Conservation (phyloP, 495 filamentous ascomycete genomes). For the Parathielavia appendiculata region DNA sequence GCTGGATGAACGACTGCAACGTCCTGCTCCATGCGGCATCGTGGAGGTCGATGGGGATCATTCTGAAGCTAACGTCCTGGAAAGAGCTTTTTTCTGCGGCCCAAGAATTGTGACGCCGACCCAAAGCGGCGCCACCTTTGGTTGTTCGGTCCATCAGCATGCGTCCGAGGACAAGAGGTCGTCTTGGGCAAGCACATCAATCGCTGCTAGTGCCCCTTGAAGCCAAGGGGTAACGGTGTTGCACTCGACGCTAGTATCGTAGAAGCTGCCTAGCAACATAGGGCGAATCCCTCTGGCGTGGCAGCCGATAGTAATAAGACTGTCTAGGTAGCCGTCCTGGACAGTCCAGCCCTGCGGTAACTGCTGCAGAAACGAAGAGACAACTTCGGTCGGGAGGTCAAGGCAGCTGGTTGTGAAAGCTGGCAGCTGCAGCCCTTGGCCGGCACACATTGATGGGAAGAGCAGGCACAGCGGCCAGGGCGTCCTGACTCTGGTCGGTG, state of each 20-base stretch:
- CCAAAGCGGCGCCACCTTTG: constrained; percentile 18
- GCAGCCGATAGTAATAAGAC: not conserved
- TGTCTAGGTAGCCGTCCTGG: not conserved
- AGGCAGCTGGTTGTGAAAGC: not conserved
- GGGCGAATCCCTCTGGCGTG: not conserved
- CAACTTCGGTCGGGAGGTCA: not conserved
- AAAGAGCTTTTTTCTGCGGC: constrained; percentile 12
- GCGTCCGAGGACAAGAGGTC: constrained; percentile 10
- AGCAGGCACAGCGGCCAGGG: constrained; percentile 1
- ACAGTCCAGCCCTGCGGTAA: not conserved
- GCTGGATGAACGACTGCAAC: constrained; percentile 20
- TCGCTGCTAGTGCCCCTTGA: constrained; percentile 18
- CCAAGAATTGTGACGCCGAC: constrained; percentile 14
- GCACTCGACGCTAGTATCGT: constrained; percentile 19
- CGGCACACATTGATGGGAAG: not conserved
- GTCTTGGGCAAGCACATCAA: constrained; percentile 1
- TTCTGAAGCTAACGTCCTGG: constrained; percentile 10
- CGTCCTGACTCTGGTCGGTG: not conserved
- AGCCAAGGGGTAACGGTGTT: constrained; percentile 23
- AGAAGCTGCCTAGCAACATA: constrained; percentile 20
- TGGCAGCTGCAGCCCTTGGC: not conserved
- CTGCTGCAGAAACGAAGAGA: not conserved
- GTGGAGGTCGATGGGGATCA: constrained; percentile 16
- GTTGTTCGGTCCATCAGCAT: constrained; percentile 22
- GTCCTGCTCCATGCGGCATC: constrained; percentile 18